Evolutionary conservation across 495 filamentous ascomycete species (phyloP).

Genomic region (Thozetella sp.): DNA sequence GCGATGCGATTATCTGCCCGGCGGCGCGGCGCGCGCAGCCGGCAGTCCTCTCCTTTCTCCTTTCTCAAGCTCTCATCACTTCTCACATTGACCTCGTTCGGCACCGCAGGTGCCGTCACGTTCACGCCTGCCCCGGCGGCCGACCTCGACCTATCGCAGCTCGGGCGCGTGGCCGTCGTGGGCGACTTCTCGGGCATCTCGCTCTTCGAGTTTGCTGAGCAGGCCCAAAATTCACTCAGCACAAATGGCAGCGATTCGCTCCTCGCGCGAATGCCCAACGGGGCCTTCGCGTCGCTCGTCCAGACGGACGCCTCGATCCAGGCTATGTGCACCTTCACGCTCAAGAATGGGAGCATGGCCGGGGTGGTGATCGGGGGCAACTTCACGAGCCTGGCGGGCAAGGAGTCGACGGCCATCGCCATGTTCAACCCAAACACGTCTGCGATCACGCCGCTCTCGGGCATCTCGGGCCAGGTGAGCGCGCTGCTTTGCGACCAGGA

Average conservation of each 20-base stretch:
- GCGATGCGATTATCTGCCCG: conserved; percentile 40
- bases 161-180: conserved; percentile 84
- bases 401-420: conserved; percentile 77
- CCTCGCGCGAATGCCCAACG: conserved; percentile 83
- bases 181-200: conserved; percentile 93
- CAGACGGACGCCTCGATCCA: conserved; percentile 80
- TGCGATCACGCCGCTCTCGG: conserved; percentile 69
- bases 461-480: conserved; percentile 79
- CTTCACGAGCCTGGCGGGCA: conserved; percentile 87
- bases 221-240: conserved; percentile 66
- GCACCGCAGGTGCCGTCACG: conserved; percentile 60
- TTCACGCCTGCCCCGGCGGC: conserved; percentile 74
- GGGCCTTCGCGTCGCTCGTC: conserved; percentile 72
- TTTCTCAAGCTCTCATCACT: conserved; percentile 14
- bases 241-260: conserved; percentile 82
- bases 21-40: conserved; percentile 31
- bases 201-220: conserved; percentile 80
- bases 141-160: conserved; percentile 76
- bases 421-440: conserved; percentile 73
- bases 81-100: conserved; percentile 40
- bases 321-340: conserved; percentile 81
- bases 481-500: conserved; percentile 81
- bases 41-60: conserved; percentile 15
- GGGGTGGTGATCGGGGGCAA: conserved; percentile 90
- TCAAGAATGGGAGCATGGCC: conserved; percentile 64